Percentiles rank a stretch among this genome's conserved stretches.
These are phyloP conservation scores for Boletus calvinii DNA, from an alignment of 1,284 basidiomycete genomes.

Conservation along the genomic window DNA sequence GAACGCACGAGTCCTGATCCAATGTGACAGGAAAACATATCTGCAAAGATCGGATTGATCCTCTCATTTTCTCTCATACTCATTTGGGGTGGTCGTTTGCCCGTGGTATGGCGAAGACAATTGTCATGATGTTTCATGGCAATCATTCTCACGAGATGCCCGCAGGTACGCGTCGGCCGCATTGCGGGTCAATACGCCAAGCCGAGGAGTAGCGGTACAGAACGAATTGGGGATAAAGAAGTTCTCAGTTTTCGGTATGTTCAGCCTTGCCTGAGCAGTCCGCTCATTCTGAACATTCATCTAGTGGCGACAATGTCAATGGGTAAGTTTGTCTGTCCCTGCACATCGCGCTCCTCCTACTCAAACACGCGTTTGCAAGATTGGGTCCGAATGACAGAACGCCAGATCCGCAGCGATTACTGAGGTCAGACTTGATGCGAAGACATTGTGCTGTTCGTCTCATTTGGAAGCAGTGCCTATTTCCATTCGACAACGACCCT, in stretches of 20 bases:
- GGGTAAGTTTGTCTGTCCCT: constrained; percentile 52
- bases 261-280: constrained; percentile 6
- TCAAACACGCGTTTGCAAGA: constrained; percentile 27
- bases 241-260: constrained; percentile 78
- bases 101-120: constrained; percentile 56
- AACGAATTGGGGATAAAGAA: constrained; percentile 69
- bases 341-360: constrained; percentile 18
- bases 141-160: constrained; percentile 10
- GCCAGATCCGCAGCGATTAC: constrained; percentile 86
- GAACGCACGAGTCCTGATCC: background rate
- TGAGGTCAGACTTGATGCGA: constrained; percentile 50
- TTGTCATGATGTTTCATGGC: background rate
- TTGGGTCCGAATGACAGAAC: constrained; percentile 73
- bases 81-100: constrained; percentile 89
- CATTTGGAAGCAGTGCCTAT: constrained; percentile 67
- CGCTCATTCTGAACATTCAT: constrained; percentile 8
- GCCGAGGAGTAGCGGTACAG: constrained; percentile 85
- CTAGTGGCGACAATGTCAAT: constrained; percentile 95
- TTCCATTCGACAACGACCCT: constrained; percentile 94
- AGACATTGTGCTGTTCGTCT: background rate
- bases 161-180: constrained; percentile 79
- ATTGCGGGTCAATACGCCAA: constrained; percentile 98
- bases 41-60: constrained; percentile 91
- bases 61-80: constrained; percentile 94
- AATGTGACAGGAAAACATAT: constrained; percentile 76